phyloP scores from a whole-genome alignment of 345 rosid genomes.

The Litchi chinensis region DNA sequence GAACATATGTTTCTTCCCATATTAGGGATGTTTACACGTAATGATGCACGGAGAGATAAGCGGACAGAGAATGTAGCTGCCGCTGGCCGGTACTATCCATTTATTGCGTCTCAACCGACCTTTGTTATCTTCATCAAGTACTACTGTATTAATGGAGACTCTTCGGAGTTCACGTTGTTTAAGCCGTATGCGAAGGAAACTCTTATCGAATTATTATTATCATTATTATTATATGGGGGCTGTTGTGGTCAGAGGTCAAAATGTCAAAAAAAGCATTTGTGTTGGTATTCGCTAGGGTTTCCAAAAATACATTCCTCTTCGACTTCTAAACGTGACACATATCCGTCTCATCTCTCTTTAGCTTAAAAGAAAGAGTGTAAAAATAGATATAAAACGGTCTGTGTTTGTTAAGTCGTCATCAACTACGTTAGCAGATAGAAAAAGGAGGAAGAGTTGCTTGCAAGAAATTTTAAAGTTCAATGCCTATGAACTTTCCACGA shows the following conservation, averaged over 20 bases:
- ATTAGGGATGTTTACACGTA: not conserved
- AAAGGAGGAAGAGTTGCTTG: constrained; percentile 26
- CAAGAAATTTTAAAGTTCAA: constrained; percentile 29
- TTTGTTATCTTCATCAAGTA: not conserved
- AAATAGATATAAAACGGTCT: not conserved
- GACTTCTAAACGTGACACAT: not conserved
- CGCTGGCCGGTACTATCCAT: constrained; percentile 11
- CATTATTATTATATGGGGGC: not conserved
- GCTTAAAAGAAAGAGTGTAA: constrained; percentile 10
- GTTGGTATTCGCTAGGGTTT: constrained; percentile 25
- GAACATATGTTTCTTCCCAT: not conserved
- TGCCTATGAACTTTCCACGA: constrained; percentile 20
- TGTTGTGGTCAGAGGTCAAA: constrained; percentile 16
- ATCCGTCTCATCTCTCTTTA: not conserved
- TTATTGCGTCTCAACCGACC: constrained; percentile 38
- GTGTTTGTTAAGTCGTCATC: constrained; percentile 27
- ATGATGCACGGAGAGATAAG: not conserved
- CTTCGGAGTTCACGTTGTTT: constrained; percentile 34
- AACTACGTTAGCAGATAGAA: constrained; percentile 25
- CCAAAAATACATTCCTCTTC: constrained; percentile 10
- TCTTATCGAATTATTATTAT: not conserved
- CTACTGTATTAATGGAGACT: constrained; percentile 19
- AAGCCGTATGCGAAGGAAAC: constrained; percentile 44
- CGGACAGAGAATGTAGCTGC: constrained; percentile 21
- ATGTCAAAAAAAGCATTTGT: constrained; percentile 18